phyloP scores from a whole-genome alignment of 371 early-diverging fungal genomes.

The Syncephalis plumigaleata region DNA sequence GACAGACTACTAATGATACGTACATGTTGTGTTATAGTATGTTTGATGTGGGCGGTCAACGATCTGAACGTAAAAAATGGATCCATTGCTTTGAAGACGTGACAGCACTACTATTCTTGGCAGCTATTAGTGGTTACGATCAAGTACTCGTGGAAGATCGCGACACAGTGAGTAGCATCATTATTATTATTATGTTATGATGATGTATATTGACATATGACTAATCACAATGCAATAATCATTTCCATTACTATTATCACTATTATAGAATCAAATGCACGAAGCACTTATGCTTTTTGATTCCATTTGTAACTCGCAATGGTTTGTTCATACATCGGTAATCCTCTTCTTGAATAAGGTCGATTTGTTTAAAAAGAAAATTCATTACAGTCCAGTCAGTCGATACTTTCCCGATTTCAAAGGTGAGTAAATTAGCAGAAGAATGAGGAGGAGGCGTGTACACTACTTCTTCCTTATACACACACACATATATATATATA shows the following conservation, averaged over 20 bases:
- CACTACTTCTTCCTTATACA: too few species aligned
- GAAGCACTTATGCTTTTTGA: slow-evolving; percentile 66
- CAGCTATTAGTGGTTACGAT: slow-evolving; percentile 54
- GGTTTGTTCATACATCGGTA: slow-evolving; percentile 63
- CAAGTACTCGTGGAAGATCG: slow-evolving; percentile 61
- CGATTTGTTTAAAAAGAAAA: slow-evolving; percentile 56
- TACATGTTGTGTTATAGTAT: slow-evolving; percentile 37
- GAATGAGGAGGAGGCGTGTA: too few species aligned
- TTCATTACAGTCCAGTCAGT: slow-evolving; percentile 33
- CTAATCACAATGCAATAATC: too few species aligned
- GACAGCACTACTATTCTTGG: slow-evolving; percentile 55
- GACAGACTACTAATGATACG: not conserved
- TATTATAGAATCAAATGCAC: slow-evolving; percentile 49
- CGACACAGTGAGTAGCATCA: slow-evolving; percentile 29
- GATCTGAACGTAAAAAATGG: slow-evolving; percentile 57
- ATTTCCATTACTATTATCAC: too few species aligned
- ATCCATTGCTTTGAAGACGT: slow-evolving; percentile 83
- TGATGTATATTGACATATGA: too few species aligned
- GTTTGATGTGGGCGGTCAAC: slow-evolving; percentile 67
- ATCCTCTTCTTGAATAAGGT: slow-evolving; percentile 76
- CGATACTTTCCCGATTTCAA: slow-evolving; percentile 55
- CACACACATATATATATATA: too few species aligned
- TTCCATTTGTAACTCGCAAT: slow-evolving; percentile 56
- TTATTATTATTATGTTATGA: too few species aligned
- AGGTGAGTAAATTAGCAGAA: too few species aligned